Base-by-base conservation (phyloP, 192 early-diverging fungal species). In the Backusella psychrophila region DNA sequence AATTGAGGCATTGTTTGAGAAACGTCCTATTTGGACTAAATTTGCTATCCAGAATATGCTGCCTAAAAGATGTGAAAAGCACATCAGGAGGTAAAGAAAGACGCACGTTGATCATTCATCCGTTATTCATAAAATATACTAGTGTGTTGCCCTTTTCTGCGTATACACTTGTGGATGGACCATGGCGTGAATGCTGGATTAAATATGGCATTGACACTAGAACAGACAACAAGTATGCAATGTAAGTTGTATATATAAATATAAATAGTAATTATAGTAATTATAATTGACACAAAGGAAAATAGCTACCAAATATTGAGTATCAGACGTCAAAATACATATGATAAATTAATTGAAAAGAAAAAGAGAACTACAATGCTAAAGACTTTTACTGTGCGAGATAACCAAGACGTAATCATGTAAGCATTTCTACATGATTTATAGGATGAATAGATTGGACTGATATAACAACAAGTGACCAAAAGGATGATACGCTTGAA, bases 181-280 rank as follows among this genome's bases (percentile, higher is more conserved):
- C 87, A 3, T 88, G 83, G 78, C 83, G 86, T 17, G 81, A 81
- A 69, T 82, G 75, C 36, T 88, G 87, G 87, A 63, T 87, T n/a
- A 74, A 63, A 19, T 88, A 83, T 69, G 87, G 87, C 1, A 65
- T 77, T 26, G 86, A 88, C 66, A 83, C 85, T 21, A 76, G 75
- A 70, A 71, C 67, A 44, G 73, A 82, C 41, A 49, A 46, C 6
- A 65, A 78, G 44, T 74, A 77, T 68, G 35, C 2, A 6, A 70
- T 33, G 81, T 82, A 79, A 75, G 53, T 5, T 12, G 29, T 49
- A 39, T 29, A 31, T 17, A 23, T 33, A 33, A 2, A 39, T 53
- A 41, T 75, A 29, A 9, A 33, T 33, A 33, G 3, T 2, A 33
- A 33, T 2, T 33, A 33, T 14, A 36, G 1, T 42, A 1, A 6